Percentiles rank a stretch among this genome's conserved stretches.
Evolutionary conservation across 768 basidiomycete species (phyloP).

Genomic region (Exsudoporus frostii): DNA sequence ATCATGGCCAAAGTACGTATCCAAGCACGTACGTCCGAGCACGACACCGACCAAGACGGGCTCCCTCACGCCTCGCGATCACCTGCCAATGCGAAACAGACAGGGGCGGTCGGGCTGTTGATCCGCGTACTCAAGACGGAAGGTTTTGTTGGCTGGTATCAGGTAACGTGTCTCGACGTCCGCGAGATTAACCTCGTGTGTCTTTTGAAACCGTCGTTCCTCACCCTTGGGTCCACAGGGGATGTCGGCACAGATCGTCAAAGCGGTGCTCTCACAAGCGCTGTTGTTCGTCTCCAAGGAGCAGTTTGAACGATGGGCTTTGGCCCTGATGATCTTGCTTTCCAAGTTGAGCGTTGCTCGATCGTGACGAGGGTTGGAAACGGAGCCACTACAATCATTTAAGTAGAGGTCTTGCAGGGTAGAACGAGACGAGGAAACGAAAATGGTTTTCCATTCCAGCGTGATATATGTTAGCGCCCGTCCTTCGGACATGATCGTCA

Average conservation of each 20-base stretch:
- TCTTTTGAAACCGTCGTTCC: background rate
- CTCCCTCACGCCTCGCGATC: background rate
- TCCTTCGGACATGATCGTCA: no score
- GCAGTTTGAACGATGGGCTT: conserved; percentile 88
- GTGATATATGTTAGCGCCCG: background rate
- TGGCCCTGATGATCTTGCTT: conserved; percentile 61
- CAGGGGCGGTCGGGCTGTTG: conserved; percentile 78
- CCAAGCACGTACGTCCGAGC: conserved; percentile 73
- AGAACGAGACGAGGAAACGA: background rate
- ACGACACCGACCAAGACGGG: conserved; percentile 36
- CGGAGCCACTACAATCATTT: no score
- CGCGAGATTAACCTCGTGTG: background rate
- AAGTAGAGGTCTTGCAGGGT: background rate
- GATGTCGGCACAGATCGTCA: conserved; percentile 93
- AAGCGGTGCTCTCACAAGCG: conserved; percentile 94
- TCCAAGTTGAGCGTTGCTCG: conserved; percentile 30
- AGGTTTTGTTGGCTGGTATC: conserved; percentile 93
- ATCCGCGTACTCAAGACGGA: conserved; percentile 66
- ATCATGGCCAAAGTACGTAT: conserved; percentile 97
- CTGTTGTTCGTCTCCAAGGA: conserved; percentile 97
- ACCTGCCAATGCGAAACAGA: conserved; percentile 41
- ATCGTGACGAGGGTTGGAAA: conserved; percentile 8
- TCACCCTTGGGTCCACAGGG: conserved; percentile 50
- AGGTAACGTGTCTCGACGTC: conserved; percentile 46
- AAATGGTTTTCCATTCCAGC: no score